These are phyloP conservation scores for Botrytis cinerea DNA, from an alignment of 2,329 filamentous ascomycete genomes.

Conservation along the genomic window DNA sequence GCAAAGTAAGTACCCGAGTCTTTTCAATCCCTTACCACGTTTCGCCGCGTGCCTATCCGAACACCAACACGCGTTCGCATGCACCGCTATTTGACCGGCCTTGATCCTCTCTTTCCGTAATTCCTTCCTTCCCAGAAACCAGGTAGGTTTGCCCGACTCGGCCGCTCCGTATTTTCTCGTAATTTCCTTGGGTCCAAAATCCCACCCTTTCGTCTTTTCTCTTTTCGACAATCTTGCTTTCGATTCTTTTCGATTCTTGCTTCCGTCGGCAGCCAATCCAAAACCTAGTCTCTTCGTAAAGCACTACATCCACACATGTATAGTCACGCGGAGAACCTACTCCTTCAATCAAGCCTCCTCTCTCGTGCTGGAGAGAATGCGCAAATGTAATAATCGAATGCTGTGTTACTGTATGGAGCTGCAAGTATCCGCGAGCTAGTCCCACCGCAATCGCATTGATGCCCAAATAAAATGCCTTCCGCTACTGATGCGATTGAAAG, in stretches of 20 bases:
- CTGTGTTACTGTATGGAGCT: conserved; percentile 35
- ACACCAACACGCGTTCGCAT: conserved; percentile 41
- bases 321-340: conserved; percentile 26
- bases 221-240: conserved; percentile 16
- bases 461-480: conserved; percentile 33
- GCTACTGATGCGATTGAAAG: conserved; percentile 23
- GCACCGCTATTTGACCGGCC: conserved; percentile 28
- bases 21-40: conserved; percentile 37
- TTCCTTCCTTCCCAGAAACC: conserved; percentile 20
- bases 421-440: conserved; percentile 38
- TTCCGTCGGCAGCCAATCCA: conserved; percentile 11
- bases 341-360: conserved; percentile 20
- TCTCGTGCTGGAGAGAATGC: conserved; percentile 17
- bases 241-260: not conserved
- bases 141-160: conserved; percentile 21
- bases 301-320: conserved; percentile 22
- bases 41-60: conserved; percentile 40
- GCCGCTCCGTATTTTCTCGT: conserved; percentile 20
- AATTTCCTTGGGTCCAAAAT: conserved; percentile 18
- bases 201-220: conserved; percentile 3
- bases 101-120: conserved; percentile 18
- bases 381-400: conserved; percentile 30
- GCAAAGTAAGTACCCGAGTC: conserved; percentile 35
- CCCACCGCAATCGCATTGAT: conserved; percentile 38
- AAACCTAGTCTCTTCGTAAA: conserved; percentile 21